Percentiles rank a stretch among this genome's conserved stretches.
These are phyloP conservation scores for Torrubiella hemipterigena DNA, from an alignment of 2,329 filamentous ascomycete genomes.

Conservation along the genomic window DNA sequence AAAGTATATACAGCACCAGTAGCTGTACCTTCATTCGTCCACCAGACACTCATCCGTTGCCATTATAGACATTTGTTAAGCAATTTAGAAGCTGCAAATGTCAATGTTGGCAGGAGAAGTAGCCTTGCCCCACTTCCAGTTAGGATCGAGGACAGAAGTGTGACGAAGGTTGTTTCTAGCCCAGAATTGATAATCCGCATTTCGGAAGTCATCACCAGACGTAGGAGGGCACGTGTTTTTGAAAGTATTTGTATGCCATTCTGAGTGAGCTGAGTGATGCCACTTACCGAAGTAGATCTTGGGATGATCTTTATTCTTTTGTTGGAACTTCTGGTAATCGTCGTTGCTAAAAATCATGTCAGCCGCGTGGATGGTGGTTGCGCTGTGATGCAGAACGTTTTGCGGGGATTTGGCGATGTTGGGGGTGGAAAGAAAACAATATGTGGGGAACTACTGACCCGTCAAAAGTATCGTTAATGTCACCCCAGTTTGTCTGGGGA, in stretches of 20 bases:
- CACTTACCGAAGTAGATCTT: constrained; percentile 11
- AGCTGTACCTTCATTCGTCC: too few species aligned
- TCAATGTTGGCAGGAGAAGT: constrained; percentile 8
- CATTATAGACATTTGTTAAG: too few species aligned
- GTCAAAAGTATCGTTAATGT: constrained; percentile 11
- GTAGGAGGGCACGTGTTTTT: constrained; percentile 9
- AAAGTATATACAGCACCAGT: too few species aligned
- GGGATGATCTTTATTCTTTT: constrained; percentile 9
- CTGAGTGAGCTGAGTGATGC: constrained; percentile 9
- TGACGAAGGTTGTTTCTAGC: constrained; percentile 8
- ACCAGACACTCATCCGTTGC: too few species aligned
- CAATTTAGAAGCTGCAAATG: constrained; percentile 7
- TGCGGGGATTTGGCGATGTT: not conserved
- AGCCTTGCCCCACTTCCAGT: constrained; percentile 9
- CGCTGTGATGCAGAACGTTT: not conserved
- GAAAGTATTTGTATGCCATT: constrained; percentile 9
- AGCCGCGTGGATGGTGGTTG: too few species aligned
- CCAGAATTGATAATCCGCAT: constrained; percentile 10
- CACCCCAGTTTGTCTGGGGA: constrained; percentile 8
- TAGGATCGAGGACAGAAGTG: constrained; percentile 7
- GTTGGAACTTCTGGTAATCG: constrained; percentile 7
- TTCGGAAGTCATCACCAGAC: constrained; percentile 8
- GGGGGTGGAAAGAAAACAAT: too few species aligned
- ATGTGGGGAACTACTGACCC: constrained; percentile 3
- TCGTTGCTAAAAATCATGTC: not conserved